A percentile compares a stretch with the other conserved stretches of the same genome.
Evolutionary conservation across 73 alveolate genomes (phyloP).

Genomic region (Effrenium voratum): DNA sequence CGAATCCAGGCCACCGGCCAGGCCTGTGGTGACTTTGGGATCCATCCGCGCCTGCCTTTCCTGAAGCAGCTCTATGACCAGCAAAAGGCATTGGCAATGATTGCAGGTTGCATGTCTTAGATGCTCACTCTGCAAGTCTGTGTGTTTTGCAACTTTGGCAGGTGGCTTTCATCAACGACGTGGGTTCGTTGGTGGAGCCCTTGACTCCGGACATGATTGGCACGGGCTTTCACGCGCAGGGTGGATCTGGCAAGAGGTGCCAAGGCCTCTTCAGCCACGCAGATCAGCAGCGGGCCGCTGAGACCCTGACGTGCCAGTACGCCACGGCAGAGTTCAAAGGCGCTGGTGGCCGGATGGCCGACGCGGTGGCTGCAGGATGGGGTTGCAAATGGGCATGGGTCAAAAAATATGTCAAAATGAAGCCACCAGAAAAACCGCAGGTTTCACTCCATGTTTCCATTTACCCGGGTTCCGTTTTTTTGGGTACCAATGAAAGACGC

Average conservation of each 20-base stretch:
- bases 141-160: too few species aligned
- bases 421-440: too few species aligned
- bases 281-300: slow-evolving; percentile 71
- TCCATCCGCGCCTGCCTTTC: slow-evolving; percentile 77
- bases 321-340: slow-evolving; percentile 76
- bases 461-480: too few species aligned
- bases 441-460: too few species aligned
- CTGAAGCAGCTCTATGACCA: slow-evolving; percentile 66
- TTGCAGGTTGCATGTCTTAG: too few species aligned
- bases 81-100: background rate
- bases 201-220: slow-evolving; percentile 79
- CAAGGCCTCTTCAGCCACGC: slow-evolving; percentile 80
- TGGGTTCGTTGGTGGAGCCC: slow-evolving; percentile 89
- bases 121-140: too few species aligned
- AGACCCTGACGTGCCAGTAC: slow-evolving; percentile 81
- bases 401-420: too few species aligned
- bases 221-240: slow-evolving; percentile 66
- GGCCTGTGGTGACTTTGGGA: slow-evolving; percentile 46
- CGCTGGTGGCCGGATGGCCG: slow-evolving; percentile 85
- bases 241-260: slow-evolving; percentile 72
- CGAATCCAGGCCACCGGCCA: slow-evolving; percentile 49
- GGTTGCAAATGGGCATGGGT: too few species aligned
- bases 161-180: slow-evolving; percentile 49
- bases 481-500: too few species aligned
- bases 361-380: slow-evolving; percentile 73